Percentiles rank a stretch among this genome's conserved stretches.
phyloP scores from a whole-genome alignment of 2,329 filamentous ascomycete genomes.

The Botrytis porri region DNA sequence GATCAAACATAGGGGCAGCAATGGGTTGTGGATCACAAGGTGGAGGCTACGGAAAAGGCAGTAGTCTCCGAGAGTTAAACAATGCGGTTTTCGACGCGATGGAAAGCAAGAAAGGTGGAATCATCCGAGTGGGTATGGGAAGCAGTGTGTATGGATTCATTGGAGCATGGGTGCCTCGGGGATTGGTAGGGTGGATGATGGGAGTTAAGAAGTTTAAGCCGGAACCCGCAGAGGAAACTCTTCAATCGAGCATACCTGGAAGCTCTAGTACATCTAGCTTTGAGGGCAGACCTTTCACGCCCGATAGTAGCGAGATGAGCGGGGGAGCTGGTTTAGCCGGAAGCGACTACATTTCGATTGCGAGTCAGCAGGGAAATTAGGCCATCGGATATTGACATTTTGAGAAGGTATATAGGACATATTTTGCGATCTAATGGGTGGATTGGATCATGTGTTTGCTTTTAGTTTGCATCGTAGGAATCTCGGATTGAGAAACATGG shows the following conservation, averaged over 20 bases:
- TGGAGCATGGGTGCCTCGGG: constrained; percentile 72
- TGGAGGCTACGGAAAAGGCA: constrained; percentile 45
- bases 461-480: not conserved
- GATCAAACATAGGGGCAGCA: constrained; percentile 21
- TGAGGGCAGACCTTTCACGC: constrained; percentile 24
- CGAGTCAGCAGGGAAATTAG: constrained; percentile 1
- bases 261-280: constrained; percentile 15
- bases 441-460: not conserved
- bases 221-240: constrained; percentile 10
- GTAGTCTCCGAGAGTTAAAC: constrained; percentile 74
- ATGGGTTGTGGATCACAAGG: constrained; percentile 42
- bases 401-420: not conserved
- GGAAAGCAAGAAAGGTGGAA: constrained; percentile 49
- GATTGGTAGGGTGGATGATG: constrained; percentile 91
- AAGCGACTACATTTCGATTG: constrained; percentile 34
- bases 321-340: constrained; percentile 25
- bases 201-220: constrained; percentile 59
- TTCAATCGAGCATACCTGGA: not conserved
- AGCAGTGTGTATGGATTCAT: constrained; percentile 82
- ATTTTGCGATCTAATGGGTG: not conserved
- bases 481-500: not conserved
- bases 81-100: constrained; percentile 89
- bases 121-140: constrained; percentile 79
- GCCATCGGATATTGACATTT: not conserved
- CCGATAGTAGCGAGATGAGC: constrained; percentile 21